Evolutionary conservation across 768 basidiomycete genomes (phyloP).

Genomic region (Lanmaoa rubissima): DNA sequence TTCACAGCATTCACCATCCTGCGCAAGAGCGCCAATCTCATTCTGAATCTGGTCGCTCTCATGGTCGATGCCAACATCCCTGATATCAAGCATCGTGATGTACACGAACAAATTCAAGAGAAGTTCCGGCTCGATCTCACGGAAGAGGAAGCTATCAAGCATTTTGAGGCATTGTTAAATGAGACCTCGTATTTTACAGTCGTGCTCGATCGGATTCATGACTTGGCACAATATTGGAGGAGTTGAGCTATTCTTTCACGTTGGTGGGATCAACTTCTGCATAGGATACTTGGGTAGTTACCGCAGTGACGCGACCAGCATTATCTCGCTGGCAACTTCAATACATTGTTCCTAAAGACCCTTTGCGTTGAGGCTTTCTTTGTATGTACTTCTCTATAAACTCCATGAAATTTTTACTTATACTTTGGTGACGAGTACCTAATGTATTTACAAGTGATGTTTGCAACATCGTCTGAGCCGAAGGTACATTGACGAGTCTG

Average conservation of each 20-base stretch:
- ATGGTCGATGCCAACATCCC: constrained; percentile 99
- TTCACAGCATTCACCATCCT: constrained; percentile 98
- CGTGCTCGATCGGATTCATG: constrained; percentile 91
- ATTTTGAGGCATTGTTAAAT: constrained; percentile 90
- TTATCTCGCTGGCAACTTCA: too few species aligned
- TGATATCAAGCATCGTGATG: constrained; percentile 90
- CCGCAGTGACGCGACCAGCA: not conserved
- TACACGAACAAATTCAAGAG: constrained; percentile 89
- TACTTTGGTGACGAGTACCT: too few species aligned
- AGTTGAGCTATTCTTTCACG: constrained; percentile 41
- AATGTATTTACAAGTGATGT: too few species aligned
- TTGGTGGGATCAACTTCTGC: not conserved
- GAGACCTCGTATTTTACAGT: constrained; percentile 94
- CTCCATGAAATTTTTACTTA: too few species aligned
- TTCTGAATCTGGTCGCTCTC: constrained; percentile 91
- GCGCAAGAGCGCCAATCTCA: constrained; percentile 95
- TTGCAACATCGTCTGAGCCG: too few species aligned
- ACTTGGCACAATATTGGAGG: constrained; percentile 86
- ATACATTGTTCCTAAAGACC: too few species aligned
- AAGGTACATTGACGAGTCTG: not conserved
- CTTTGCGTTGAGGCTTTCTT: too few species aligned
- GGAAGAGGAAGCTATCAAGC: constrained; percentile 96
- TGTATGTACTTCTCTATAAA: too few species aligned
- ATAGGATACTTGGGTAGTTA: constrained; percentile 4
- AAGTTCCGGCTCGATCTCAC: constrained; percentile 94